A percentile compares a stretch with the other conserved stretches of the same genome.
phyloP scores from a whole-genome alignment of 139 green algal species.

The Chlamydomonas schloesseri region DNA sequence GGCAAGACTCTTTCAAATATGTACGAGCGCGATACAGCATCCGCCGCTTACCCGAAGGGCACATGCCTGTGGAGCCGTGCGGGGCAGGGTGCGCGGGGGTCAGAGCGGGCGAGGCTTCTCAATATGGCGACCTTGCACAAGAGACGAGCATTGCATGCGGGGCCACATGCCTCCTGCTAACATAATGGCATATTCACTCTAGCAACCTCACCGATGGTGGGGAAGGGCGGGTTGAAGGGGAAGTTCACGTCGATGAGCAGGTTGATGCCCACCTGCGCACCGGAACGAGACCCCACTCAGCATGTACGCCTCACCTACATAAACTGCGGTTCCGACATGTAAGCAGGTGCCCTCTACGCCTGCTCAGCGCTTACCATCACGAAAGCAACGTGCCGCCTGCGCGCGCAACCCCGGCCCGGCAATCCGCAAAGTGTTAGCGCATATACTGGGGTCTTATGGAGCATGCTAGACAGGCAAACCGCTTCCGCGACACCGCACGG shows the following conservation, averaged over 20 bases:
- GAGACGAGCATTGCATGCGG: no score
- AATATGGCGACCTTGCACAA: no score
- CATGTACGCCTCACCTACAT: neutral
- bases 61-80: conserved; percentile 63
- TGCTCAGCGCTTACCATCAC: conserved; percentile 41
- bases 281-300: neutral
- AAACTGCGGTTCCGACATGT: neutral
- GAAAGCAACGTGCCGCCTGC: conserved; percentile 61
- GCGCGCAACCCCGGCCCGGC: neutral
- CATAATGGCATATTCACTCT: no score
- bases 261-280: conserved; percentile 40
- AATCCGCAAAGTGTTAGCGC: no score
- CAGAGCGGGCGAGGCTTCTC: no score
- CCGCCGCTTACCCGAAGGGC: conserved; percentile 51
- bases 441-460: no score
- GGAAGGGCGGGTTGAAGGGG: conserved; percentile 68
- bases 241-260: conserved; percentile 64
- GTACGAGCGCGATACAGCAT: neutral
- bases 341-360: no score
- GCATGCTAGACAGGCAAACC: neutral
- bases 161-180: no score
- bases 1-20: no score
- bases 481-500: neutral
- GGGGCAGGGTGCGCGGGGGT: no score
- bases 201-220: conserved; percentile 55